These are phyloP conservation scores for Volvariella surrecta DNA, from an alignment of 1,284 basidiomycete genomes.

Conservation along the genomic window DNA sequence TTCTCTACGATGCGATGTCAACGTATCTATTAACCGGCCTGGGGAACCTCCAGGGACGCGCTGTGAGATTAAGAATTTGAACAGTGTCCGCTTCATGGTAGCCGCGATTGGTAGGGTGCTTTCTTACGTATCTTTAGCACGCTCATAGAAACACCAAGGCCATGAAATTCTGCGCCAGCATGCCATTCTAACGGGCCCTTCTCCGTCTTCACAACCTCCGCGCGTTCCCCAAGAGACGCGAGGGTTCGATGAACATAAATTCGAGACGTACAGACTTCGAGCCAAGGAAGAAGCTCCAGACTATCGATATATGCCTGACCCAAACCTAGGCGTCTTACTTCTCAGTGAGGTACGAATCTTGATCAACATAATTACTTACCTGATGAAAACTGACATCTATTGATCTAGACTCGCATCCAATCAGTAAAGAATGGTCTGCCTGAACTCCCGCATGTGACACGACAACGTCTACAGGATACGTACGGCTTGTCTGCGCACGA, in stretches of 20 bases:
- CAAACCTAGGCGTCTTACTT: constrained; percentile 77
- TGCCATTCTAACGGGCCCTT: constrained; percentile 36
- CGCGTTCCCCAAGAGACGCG: constrained; percentile 80
- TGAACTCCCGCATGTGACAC: constrained; percentile 68
- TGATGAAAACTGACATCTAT: neutral
- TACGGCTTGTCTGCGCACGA: constrained; percentile 54
- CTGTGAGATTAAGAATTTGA: constrained; percentile 97
- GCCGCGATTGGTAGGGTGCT: constrained; percentile 71
- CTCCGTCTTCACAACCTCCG: constrained; percentile 13
- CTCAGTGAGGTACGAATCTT: constrained; percentile 43
- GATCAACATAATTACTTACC: neutral
- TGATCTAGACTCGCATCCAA: constrained; percentile 55
- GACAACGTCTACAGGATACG: constrained; percentile 42
- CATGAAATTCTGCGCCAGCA: constrained; percentile 73
- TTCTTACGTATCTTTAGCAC: constrained; percentile 3
- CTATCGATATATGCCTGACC: constrained; percentile 98
- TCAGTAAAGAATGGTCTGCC: constrained; percentile 55
- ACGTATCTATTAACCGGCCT: constrained; percentile 77
- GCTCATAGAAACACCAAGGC: constrained; percentile 16
- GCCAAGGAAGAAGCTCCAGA: constrained; percentile 93
- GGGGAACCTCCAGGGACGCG: constrained; percentile 72
- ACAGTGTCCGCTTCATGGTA: constrained; percentile 83
- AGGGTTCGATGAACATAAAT: constrained; percentile 80
- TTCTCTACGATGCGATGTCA: constrained; percentile 91
- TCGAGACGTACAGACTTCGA: constrained; percentile 77